Percentiles rank a stretch among this genome's conserved stretches.
phyloP scores from a whole-genome alignment of 2,329 filamentous ascomycete species.

The Aschersonia sp. region DNA sequence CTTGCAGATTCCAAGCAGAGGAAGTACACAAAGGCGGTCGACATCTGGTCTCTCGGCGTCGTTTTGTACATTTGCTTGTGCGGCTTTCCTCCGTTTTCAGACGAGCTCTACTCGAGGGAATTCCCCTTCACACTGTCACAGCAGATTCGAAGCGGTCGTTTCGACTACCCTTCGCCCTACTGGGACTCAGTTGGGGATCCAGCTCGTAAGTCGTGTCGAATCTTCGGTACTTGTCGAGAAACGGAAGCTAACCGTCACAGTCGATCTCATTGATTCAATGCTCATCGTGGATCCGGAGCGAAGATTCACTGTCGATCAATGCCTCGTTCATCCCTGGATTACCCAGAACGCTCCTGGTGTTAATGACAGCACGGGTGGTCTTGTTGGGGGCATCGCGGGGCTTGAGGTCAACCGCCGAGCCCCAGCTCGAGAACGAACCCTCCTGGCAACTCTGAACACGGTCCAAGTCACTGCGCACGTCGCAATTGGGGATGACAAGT shows the following conservation, averaged over 20 bases:
- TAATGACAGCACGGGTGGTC: slow-evolving; percentile 79
- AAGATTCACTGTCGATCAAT: slow-evolving; percentile 80
- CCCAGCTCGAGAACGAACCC: slow-evolving; percentile 65
- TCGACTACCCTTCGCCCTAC: slow-evolving; percentile 92
- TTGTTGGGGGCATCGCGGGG: slow-evolving; percentile 71
- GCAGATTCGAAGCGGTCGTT: slow-evolving; percentile 78
- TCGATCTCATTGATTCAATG: slow-evolving; percentile 93
- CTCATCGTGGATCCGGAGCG: slow-evolving; percentile 73
- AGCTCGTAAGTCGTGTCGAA: slow-evolving; percentile 37
- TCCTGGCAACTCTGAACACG: slow-evolving; percentile 71
- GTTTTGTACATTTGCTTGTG: slow-evolving; percentile 95
- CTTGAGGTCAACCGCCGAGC: slow-evolving; percentile 79
- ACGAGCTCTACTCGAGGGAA: slow-evolving; percentile 69
- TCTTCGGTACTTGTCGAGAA: too few species aligned
- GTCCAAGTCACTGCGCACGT: slow-evolving; percentile 40
- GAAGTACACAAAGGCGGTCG: slow-evolving; percentile 87
- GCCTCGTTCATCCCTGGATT: slow-evolving; percentile 82
- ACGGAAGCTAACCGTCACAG: slow-evolving; percentile 2
- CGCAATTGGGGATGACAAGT: slow-evolving; percentile 39
- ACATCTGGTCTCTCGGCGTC: slow-evolving; percentile 94
- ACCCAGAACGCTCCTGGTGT: slow-evolving; percentile 45
- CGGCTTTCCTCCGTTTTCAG: slow-evolving; percentile 92
- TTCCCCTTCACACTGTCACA: slow-evolving; percentile 79
- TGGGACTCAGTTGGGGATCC: slow-evolving; percentile 53
- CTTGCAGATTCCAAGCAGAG: slow-evolving; percentile 67